Conservation (phyloP, 202 grass and related monocot species). For the Saccharum hybrid region DNA sequence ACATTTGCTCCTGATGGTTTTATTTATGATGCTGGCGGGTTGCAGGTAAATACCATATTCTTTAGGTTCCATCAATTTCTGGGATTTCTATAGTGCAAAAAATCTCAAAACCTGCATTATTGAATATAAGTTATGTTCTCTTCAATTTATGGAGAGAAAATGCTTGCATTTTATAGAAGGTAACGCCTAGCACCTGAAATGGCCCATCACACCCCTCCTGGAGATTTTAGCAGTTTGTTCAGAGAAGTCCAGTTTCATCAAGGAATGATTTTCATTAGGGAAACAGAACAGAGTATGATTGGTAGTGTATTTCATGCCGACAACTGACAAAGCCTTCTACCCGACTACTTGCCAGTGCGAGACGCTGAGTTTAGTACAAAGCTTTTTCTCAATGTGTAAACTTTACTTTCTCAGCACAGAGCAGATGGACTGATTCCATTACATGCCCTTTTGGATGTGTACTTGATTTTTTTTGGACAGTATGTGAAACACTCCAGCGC, state of each 20-base stretch:
- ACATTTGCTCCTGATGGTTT: conserved; percentile 97
- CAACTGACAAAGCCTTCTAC: conserved; percentile 30
- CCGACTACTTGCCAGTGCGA: neutral
- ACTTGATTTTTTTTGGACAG: neutral
- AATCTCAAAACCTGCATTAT: conserved; percentile 35
- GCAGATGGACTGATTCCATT: conserved; percentile 2
- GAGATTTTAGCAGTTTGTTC: conserved; percentile 18
- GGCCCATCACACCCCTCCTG: conserved; percentile 18
- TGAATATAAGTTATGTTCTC: conserved; percentile 32
- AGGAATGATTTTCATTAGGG: conserved; percentile 25
- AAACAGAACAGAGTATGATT: conserved; percentile 1
- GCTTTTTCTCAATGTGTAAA: conserved; percentile 7
- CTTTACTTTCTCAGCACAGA: neutral
- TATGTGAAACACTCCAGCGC: conserved; percentile 6
- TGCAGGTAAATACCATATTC: conserved; percentile 65
- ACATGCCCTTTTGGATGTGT: conserved; percentile 22
- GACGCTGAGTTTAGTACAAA: conserved; percentile 18
- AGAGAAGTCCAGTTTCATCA: conserved; percentile 4
- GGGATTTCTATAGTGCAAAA: conserved; percentile 32
- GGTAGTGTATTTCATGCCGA: conserved; percentile 20
- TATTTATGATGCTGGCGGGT: conserved; percentile 79
- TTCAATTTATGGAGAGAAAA: neutral
- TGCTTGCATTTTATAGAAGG: neutral
- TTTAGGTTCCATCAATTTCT: conserved; percentile 28
- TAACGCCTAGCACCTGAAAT: conserved; percentile 19